Conservation (phyloP, 1,284 basidiomycete species). For the Tetrapyrgos nigripes region DNA sequence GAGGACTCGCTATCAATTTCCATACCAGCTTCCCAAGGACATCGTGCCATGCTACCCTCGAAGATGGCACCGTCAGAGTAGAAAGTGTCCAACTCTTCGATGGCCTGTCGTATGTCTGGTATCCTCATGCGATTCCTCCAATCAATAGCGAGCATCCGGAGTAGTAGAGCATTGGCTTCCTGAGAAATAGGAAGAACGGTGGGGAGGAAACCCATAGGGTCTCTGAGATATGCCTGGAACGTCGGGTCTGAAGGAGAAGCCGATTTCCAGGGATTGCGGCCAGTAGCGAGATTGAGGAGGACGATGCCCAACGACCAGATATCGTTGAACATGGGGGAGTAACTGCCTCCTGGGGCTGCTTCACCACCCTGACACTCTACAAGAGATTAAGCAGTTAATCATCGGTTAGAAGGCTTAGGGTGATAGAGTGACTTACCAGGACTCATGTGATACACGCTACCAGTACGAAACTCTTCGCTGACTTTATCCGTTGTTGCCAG, state of each 20-base stretch:
- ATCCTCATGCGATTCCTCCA: constrained; percentile 75
- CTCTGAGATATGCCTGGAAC: constrained; percentile 76
- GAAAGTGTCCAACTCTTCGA: constrained; percentile 72
- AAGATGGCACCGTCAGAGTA: constrained; percentile 79
- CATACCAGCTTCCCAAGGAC: constrained; percentile 79
- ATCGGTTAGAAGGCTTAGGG: constrained; percentile 1
- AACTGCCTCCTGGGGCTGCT: constrained; percentile 72
- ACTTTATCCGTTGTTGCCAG: constrained; percentile 91
- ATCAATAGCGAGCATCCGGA: constrained; percentile 76
- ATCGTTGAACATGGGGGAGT: constrained; percentile 91
- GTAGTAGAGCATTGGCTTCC: constrained; percentile 72
- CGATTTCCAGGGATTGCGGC: constrained; percentile 97
- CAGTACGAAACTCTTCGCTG: constrained; percentile 94
- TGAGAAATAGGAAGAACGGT: constrained; percentile 78
- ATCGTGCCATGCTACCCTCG: constrained; percentile 84
- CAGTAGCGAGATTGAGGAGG: constrained; percentile 94
- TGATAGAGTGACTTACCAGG: constrained; percentile 67
- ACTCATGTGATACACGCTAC: constrained; percentile 96
- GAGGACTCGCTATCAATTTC: constrained; percentile 66
- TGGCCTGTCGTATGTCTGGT: constrained; percentile 71
- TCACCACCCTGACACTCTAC: constrained; percentile 92
- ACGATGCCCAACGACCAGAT: constrained; percentile 98
- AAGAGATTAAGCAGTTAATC: constrained; percentile 15
- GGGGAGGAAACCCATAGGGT: constrained; percentile 69
- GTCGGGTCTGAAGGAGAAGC: constrained; percentile 83